phyloP scores from a whole-genome alignment of 1,284 basidiomycete species.

The Ganoderma boninense region DNA sequence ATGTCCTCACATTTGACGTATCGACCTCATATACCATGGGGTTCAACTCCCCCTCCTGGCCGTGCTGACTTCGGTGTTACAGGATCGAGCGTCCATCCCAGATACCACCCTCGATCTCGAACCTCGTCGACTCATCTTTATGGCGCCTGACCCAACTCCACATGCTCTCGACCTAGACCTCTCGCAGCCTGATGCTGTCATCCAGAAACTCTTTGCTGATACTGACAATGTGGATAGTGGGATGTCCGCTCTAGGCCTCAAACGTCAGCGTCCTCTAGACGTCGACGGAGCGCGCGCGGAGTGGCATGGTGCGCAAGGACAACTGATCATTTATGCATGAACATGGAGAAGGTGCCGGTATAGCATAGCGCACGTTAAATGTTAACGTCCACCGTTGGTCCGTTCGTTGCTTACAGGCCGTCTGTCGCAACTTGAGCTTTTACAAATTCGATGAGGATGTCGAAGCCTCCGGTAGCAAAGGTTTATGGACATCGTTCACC shows the following conservation, averaged over 20 bases:
- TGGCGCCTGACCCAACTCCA: conserved; percentile 46
- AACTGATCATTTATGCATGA: conserved; percentile 52
- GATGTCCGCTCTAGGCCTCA: conserved; percentile 52
- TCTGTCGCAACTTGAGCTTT: too few species aligned
- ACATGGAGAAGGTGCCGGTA: background rate
- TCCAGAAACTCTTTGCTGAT: conserved; percentile 36
- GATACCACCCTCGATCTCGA: conserved; percentile 67
- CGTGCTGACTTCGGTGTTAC: background rate
- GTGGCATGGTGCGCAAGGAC: conserved; percentile 64
- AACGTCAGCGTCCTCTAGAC: conserved; percentile 63
- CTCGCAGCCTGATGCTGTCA: conserved; percentile 57
- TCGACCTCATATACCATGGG: background rate
- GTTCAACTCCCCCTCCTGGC: background rate
- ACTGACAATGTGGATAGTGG: conserved; percentile 12
- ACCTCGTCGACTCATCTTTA: conserved; percentile 59
- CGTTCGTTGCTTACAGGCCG: background rate
- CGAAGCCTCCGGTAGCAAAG: too few species aligned
- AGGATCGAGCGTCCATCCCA: conserved; percentile 56
- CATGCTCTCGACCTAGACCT: conserved; percentile 66
- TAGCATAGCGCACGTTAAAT: background rate
- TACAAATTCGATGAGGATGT: too few species aligned
- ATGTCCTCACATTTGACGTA: background rate
- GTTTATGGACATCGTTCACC: too few species aligned
- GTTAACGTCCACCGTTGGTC: background rate
- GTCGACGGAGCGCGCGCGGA: conserved; percentile 68